These are phyloP conservation scores for Citrus unshiu DNA, from an alignment of 345 rosid species.

Conservation along the genomic window DNA sequence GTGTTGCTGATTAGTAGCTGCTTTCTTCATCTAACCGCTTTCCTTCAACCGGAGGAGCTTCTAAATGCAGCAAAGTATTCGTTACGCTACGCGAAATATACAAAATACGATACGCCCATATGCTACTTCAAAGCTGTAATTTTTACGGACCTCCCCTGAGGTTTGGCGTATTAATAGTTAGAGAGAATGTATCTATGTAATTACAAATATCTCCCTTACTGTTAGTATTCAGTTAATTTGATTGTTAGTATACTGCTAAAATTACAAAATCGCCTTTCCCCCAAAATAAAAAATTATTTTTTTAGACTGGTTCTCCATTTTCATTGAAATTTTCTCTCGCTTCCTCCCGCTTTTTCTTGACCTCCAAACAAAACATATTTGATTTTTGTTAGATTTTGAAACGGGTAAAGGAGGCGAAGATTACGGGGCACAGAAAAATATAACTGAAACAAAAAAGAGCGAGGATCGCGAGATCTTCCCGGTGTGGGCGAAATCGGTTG, in stretches of 20 bases:
- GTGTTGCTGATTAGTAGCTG: background rate
- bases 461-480: conserved; percentile 26
- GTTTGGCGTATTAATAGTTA: rapidly evolving
- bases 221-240: rapidly evolving
- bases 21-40: background rate
- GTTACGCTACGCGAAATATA: background rate
- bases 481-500: conserved; percentile 49
- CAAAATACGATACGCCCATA: background rate
- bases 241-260: too few relatives aligned
- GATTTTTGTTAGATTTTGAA: background rate
- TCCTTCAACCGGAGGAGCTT: conserved; percentile 8
- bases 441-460: background rate
- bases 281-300: too few relatives aligned
- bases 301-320: background rate
- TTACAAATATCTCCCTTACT: too few relatives aligned
- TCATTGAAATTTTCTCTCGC: background rate
- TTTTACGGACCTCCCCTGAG: too few relatives aligned
- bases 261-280: too few relatives aligned
- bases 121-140: background rate
- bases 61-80: conserved; percentile 24
- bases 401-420: conserved; percentile 60
- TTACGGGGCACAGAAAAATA: conserved; percentile 18
- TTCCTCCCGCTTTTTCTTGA: background rate
- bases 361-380: background rate
- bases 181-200: too few relatives aligned